Conservation (phyloP, 1,284 basidiomycete genomes). For the Moesziomyces antarcticus region DNA sequence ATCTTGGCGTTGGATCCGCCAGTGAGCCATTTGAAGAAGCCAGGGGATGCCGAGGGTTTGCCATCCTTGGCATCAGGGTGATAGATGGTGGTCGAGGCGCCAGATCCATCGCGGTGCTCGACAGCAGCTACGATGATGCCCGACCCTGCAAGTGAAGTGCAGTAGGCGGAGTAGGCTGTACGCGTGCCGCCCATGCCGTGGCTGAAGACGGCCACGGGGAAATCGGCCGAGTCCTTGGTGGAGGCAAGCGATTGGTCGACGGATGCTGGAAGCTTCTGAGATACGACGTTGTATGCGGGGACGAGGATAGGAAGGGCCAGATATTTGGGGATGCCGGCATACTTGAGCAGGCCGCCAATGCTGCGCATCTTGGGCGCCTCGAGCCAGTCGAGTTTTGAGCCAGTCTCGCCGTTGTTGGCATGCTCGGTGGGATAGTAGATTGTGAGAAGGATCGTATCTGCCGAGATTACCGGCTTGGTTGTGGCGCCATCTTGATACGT, state of each 20-base stretch:
- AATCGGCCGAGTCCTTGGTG: conserved; percentile 3
- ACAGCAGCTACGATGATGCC: conserved; percentile 60
- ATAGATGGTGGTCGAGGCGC: conserved; percentile 43
- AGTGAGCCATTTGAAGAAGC: conserved; percentile 25
- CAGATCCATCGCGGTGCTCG: conserved; percentile 60
- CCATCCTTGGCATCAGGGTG: conserved; percentile 12
- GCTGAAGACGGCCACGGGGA: conserved; percentile 57
- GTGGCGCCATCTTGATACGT: conserved; percentile 25
- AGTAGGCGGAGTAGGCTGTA: conserved; percentile 55
- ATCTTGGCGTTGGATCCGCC: conserved; percentile 18
- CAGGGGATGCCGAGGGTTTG: neutral
- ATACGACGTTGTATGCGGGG: conserved; percentile 46
- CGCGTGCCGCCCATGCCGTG: conserved; percentile 59
- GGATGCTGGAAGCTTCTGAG: conserved; percentile 33
- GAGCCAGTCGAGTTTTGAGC: conserved; percentile 35
- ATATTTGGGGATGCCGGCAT: conserved; percentile 54
- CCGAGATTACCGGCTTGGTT: conserved; percentile 36
- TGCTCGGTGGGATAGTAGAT: conserved; percentile 56
- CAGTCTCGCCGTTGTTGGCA: neutral
- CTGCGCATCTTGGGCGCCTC: conserved; percentile 42
- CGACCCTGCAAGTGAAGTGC: conserved; percentile 45
- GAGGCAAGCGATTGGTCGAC: conserved; percentile 27
- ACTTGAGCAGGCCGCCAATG: conserved; percentile 57
- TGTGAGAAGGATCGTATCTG: conserved; percentile 55
- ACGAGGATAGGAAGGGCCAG: conserved; percentile 52